These are phyloP conservation scores for Leptographium procerum DNA, from an alignment of 2,329 filamentous ascomycete genomes.

Conservation along the genomic window DNA sequence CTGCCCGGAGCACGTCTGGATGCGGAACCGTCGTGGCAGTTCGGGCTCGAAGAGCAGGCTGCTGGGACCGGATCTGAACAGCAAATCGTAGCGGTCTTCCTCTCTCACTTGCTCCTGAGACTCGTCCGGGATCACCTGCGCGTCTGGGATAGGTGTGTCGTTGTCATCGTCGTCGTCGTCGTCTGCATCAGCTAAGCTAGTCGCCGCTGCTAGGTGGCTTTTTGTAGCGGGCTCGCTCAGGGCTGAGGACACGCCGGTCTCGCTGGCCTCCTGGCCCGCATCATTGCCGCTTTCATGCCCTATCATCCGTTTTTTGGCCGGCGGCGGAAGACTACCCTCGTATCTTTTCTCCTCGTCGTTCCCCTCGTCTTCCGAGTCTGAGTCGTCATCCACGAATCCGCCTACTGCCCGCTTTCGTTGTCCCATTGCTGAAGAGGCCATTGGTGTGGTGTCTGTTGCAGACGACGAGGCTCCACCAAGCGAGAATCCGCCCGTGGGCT, in stretches of 20 bases:
- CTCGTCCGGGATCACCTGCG: neutral
- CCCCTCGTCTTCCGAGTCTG: slow-evolving; percentile 4
- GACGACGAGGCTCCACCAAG: neutral
- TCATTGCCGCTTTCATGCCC: neutral
- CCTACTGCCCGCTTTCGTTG: slow-evolving; percentile 4
- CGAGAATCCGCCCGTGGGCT: neutral
- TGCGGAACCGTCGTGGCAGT: neutral
- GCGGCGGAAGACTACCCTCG: neutral
- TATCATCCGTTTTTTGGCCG: slow-evolving; percentile 3
- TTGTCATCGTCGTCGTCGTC: neutral
- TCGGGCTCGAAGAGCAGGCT: neutral
- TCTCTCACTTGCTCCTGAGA: slow-evolving; percentile 2
- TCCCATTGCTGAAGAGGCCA: neutral
- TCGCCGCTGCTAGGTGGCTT: neutral
- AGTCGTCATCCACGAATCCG: slow-evolving; percentile 12
- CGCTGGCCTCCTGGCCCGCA: neutral
- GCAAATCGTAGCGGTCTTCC: slow-evolving; percentile 11
- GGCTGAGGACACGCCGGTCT: neutral
- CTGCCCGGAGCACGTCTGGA: slow-evolving; percentile 43
- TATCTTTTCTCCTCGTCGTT: neutral
- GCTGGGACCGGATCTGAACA: slow-evolving; percentile 6
- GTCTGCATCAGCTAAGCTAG: no score
- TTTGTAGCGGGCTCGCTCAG: neutral
- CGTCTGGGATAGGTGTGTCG: neutral
- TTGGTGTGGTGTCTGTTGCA: neutral